Conservation (phyloP, 1,139 yeast species). For the Insectozyma bohioensis region DNA sequence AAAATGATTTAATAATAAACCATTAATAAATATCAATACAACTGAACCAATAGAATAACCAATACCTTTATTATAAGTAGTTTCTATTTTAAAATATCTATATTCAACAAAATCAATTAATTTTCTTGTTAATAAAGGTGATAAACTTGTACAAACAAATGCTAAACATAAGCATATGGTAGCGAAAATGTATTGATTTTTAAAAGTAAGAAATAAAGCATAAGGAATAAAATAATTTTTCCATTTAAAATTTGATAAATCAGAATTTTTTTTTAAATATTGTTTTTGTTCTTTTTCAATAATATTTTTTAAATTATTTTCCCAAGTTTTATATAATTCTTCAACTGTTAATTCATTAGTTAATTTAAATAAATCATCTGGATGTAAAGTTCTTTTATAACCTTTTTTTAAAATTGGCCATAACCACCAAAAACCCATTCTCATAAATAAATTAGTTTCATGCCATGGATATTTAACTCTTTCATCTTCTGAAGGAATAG, state of each 20-base stretch:
- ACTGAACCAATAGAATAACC: conserved; percentile 45
- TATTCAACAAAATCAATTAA: conserved; percentile 43
- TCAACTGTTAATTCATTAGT: conserved; percentile 43
- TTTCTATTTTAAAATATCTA: conserved; percentile 35
- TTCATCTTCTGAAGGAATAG: conserved; percentile 36
- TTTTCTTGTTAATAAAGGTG: conserved; percentile 41
- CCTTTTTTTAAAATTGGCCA: conserved; percentile 42
- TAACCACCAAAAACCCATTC: conserved; percentile 42
- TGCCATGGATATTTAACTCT: conserved; percentile 41
- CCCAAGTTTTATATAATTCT: conserved; percentile 35
- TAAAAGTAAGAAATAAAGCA: conserved; percentile 39
- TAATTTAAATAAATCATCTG: conserved; percentile 40
- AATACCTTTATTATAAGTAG: conserved; percentile 35
- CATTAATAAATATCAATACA: conserved; percentile 38
- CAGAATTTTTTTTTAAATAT: conserved; percentile 24
- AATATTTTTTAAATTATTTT: conserved; percentile 22
- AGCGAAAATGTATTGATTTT: conserved; percentile 35
- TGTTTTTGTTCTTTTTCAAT: conserved; percentile 23
- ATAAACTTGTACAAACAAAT: conserved; percentile 39
- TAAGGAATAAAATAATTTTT: conserved; percentile 35
- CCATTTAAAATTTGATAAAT: conserved; percentile 34
- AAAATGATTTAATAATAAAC: conserved; percentile 43
- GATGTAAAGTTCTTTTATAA: conserved; percentile 42
- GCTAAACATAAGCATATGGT: conserved; percentile 37
- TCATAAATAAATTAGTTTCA: conserved; percentile 22